phyloP scores from a whole-genome alignment of 2,329 filamentous ascomycete species.

The Annulohypoxylon truncatum region DNA sequence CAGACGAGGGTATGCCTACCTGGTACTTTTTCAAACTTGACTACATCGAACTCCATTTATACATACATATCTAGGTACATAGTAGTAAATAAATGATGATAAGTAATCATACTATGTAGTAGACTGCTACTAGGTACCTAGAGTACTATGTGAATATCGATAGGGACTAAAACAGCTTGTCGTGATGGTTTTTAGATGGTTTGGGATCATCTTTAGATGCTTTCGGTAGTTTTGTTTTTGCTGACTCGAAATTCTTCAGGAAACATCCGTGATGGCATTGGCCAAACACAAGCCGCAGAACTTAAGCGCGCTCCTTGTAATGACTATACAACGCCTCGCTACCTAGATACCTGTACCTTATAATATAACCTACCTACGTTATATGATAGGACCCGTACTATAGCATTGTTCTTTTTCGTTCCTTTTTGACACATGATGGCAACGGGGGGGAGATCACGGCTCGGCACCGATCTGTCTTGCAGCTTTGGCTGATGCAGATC shows the following conservation, averaged over 20 bases:
- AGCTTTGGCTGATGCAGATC: slow-evolving; percentile 38
- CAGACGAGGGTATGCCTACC: background rate
- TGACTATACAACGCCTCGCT: background rate
- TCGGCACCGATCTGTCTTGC: slow-evolving; percentile 41
- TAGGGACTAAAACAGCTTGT: background rate
- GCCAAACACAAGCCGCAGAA: background rate
- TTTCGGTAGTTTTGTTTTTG: background rate
- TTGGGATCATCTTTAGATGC: background rate
- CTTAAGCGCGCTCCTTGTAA: background rate
- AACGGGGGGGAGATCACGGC: slow-evolving; percentile 17
- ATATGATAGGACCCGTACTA: background rate
- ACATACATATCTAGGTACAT: too few relatives aligned
- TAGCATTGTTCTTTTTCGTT: background rate
- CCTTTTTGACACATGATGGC: slow-evolving; percentile 2
- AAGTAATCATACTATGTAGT: background rate
- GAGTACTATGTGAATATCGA: background rate
- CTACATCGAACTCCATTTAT: background rate
- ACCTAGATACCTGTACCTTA: background rate
- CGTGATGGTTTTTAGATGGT: background rate
- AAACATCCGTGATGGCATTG: background rate
- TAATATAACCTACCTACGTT: too few relatives aligned
- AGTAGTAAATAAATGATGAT: background rate
- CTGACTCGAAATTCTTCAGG: slow-evolving; percentile 11
- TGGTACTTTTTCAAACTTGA: background rate
- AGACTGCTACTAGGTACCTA: background rate